Percentiles rank a stretch among this genome's conserved stretches.
These are phyloP conservation scores for Jackrogersella minutella DNA, from an alignment of 495 filamentous ascomycete species.

Conservation along the genomic window DNA sequence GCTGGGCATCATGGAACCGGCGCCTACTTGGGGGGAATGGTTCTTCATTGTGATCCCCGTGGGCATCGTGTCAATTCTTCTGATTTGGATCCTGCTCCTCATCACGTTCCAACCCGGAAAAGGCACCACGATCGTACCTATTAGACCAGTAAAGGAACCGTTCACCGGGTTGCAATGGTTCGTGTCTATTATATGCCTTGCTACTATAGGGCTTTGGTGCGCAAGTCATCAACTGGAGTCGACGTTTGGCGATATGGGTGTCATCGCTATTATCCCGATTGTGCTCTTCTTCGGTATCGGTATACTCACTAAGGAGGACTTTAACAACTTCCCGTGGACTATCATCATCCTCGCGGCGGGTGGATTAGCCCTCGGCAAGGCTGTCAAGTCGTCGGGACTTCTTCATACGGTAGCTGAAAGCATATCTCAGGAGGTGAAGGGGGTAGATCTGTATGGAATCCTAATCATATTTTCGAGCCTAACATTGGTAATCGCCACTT, in stretches of 20 bases:
- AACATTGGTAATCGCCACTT: slow-evolving; percentile 94
- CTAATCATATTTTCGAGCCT: slow-evolving; percentile 84
- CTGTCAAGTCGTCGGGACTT: slow-evolving; percentile 92
- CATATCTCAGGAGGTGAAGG: slow-evolving; percentile 77
- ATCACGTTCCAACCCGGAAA: slow-evolving; percentile 82
- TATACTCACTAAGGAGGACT: slow-evolving; percentile 98
- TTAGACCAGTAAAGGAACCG: slow-evolving; percentile 83
- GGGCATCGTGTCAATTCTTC: slow-evolving; percentile 84
- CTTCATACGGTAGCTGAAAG: slow-evolving; percentile 81
- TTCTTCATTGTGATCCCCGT: slow-evolving; percentile 96
- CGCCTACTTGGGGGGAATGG: slow-evolving; percentile 92
- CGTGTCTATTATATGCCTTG: slow-evolving; percentile 82
- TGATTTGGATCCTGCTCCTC: slow-evolving; percentile 90
- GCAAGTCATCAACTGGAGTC: slow-evolving; percentile 85
- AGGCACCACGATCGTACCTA: slow-evolving; percentile 90
- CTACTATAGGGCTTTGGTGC: slow-evolving; percentile 93
- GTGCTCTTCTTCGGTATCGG: slow-evolving; percentile 96
- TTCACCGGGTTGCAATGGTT: slow-evolving; percentile 95
- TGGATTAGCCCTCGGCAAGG: slow-evolving; percentile 90
- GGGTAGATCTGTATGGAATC: slow-evolving; percentile 85
- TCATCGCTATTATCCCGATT: slow-evolving; percentile 95
- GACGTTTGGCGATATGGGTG: slow-evolving; percentile 96
- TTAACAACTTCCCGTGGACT: slow-evolving; percentile 99
- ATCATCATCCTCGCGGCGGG: slow-evolving; percentile 99
- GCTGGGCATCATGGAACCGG: slow-evolving; percentile 89